Conservation (phyloP, 164 flowering plant species). For the Sedum album region DNA sequence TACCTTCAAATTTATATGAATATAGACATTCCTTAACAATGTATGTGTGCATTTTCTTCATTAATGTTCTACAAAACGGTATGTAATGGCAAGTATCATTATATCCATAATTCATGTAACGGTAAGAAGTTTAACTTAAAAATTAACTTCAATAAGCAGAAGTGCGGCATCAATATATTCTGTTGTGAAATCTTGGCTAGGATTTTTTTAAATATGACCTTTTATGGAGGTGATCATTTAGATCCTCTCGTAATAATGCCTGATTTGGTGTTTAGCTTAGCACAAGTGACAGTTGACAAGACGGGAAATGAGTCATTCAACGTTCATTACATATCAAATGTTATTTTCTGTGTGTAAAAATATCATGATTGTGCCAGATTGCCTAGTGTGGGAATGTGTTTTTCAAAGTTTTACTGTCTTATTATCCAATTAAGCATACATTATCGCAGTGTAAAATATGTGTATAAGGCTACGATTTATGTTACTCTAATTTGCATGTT, state of each 20-base stretch:
- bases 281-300: not conserved
- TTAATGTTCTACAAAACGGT: not conserved
- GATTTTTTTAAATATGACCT: not conserved
- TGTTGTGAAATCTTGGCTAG: not conserved
- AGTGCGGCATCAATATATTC: no score
- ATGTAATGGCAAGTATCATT: not conserved
- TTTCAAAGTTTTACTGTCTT: not conserved
- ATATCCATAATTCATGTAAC: not conserved
- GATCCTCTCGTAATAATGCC: not conserved
- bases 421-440: not conserved
- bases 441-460: not conserved
- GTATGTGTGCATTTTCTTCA: not conserved
- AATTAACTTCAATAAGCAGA: no score
- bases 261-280: not conserved
- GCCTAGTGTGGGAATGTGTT: not conserved
- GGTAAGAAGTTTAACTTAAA: not conserved
- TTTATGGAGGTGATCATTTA: not conserved
- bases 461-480: not conserved
- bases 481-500: not conserved
- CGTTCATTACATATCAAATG: not conserved
- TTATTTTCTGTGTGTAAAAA: not conserved
- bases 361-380: not conserved
- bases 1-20: no score
- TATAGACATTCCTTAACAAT: not conserved
- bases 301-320: not conserved